Evolutionary conservation across 139 green algal genomes (phyloP).

Genomic region (Eudorina sp.): DNA sequence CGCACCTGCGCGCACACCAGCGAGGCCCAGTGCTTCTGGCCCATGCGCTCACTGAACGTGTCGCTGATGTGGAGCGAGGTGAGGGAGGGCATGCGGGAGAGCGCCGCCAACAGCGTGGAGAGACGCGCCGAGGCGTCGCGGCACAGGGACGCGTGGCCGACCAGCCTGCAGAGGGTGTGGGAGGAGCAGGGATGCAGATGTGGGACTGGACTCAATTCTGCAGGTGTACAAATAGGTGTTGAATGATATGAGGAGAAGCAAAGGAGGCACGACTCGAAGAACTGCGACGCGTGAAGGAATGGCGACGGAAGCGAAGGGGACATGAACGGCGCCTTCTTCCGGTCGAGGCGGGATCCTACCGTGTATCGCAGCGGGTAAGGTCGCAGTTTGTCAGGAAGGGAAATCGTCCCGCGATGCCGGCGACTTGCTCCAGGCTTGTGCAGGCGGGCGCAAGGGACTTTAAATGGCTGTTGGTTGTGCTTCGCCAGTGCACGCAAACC

Average conservation of each 20-base stretch:
- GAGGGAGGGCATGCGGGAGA: constrained; percentile 19
- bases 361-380: constrained; percentile 31
- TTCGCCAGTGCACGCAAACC: constrained; percentile 13
- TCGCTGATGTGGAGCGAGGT: neutral
- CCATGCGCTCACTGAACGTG: constrained; percentile 41
- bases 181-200: too few relatives aligned
- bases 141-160: constrained; percentile 33
- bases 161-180: constrained; percentile 32
- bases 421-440: constrained; percentile 10
- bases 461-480: neutral
- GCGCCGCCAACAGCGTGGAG: neutral
- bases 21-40: constrained; percentile 39
- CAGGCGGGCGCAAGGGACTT: neutral
- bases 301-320: neutral
- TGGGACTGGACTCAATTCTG: too few relatives aligned
- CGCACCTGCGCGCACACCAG: constrained; percentile 27
- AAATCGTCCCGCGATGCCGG: constrained; percentile 1
- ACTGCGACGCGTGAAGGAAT: neutral
- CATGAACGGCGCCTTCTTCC: neutral
- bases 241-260: neutral
- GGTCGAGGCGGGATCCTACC: neutral
- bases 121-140: constrained; percentile 32
- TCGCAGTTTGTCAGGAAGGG: constrained; percentile 28
- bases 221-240: too few relatives aligned
- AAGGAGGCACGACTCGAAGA: neutral